Conservation (phyloP, 345 rosid genomes). For the Citrus medica region DNA sequence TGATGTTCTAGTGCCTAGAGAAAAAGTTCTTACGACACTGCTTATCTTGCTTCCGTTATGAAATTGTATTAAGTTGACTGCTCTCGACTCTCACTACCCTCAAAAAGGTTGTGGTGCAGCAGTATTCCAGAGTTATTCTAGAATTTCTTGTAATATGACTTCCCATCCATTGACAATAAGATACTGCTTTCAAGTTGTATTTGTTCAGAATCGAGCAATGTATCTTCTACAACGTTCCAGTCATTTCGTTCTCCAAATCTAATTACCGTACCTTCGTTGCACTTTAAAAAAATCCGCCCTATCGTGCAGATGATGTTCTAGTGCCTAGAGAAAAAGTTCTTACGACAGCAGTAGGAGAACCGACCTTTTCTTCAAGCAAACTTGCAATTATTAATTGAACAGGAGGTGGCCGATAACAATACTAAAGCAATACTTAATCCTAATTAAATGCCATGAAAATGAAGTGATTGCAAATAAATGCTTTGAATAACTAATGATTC, state of each 20-base stretch:
- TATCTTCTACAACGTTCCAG: not conserved
- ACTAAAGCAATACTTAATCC: not conserved
- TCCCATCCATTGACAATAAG: not conserved
- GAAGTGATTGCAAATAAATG: not conserved
- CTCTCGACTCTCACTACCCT: not conserved
- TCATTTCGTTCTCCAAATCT: too few species aligned
- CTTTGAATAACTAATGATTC: not conserved
- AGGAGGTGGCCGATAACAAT: not conserved
- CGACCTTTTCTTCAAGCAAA: not conserved
- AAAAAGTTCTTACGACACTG: too few species aligned
- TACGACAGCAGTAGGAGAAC: not conserved
- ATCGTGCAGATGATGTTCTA: not conserved
- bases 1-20: not conserved
- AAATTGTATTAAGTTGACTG: too few species aligned
- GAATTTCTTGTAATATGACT: not conserved
- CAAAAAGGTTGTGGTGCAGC: not conserved
- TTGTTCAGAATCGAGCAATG: not conserved
- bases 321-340: not conserved
- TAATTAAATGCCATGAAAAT: not conserved
- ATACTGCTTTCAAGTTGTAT: not conserved
- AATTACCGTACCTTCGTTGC: too few species aligned
- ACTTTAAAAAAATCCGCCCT: too few species aligned
- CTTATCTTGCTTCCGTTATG: not conserved
- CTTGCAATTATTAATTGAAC: not conserved
- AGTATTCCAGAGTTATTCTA: too few species aligned